Percentiles rank a stretch among this genome's conserved stretches.
phyloP scores from a whole-genome alignment of 352 stramenopile species.

The Phytophthora cryptogea region DNA sequence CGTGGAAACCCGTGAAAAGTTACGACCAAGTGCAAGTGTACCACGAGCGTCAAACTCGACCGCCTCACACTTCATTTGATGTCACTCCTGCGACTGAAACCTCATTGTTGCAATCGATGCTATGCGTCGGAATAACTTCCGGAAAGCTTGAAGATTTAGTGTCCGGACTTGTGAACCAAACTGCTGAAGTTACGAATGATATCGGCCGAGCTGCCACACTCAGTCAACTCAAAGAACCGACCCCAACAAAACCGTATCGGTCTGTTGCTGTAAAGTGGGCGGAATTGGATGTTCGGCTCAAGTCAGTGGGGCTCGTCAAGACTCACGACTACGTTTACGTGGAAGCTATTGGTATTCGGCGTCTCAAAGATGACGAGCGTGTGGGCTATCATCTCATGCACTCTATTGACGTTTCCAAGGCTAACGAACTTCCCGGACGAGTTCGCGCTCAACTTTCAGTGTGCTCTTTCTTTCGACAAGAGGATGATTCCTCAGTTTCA shows the following conservation, averaged over 20 bases:
- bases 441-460: constrained; percentile 40
- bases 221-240: constrained; percentile 38
- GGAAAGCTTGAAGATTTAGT: constrained; percentile 44
- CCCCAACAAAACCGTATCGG: constrained; percentile 39
- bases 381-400: constrained; percentile 57
- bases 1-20: constrained; percentile 31
- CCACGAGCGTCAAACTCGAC: constrained; percentile 16
- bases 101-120: constrained; percentile 10
- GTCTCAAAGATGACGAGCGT: constrained; percentile 30
- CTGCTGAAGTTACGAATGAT: constrained; percentile 31
- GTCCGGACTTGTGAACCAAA: constrained; percentile 19
- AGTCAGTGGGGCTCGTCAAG: constrained; percentile 34
- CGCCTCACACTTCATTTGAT: constrained; percentile 5
- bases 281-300: constrained; percentile 31
- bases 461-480: constrained; percentile 42
- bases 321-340: constrained; percentile 52
- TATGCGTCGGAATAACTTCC: constrained; percentile 28
- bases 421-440: constrained; percentile 10
- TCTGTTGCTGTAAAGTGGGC: constrained; percentile 36
- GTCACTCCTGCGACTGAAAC: not conserved
- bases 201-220: constrained; percentile 39
- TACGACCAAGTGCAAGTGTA: constrained; percentile 23
- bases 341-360: constrained; percentile 38
- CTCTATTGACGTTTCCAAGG: constrained; percentile 45
- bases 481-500: constrained; percentile 14